Base-by-base conservation (phyloP, 352 stramenopile species). In the Pythium dissotocum region DNA sequence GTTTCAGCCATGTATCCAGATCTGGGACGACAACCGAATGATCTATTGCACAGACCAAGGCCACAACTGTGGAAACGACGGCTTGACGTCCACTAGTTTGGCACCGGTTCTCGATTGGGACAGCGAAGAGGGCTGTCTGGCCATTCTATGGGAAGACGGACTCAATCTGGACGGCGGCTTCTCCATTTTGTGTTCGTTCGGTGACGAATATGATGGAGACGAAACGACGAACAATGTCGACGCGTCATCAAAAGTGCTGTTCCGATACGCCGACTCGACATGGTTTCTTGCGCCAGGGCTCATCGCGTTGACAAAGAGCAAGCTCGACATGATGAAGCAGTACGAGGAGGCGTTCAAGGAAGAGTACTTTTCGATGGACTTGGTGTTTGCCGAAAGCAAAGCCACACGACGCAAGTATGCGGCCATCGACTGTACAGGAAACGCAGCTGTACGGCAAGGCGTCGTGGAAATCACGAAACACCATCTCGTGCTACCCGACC, bases 281-380 rank as follows among this genome's bases (percentile, higher is more conserved):
- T 83, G 88, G 75, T 95, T 93, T 68, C 69, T 93, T 10, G 44
- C 65, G 4, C 78, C 85, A 0, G 87, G 87, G 2, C 61, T 95
- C 3, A 74, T 95, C 21, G 91, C 84, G 14, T 71, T 94, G 6
- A 86, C 79, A 54, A 95, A 94, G 67, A 63, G 71, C 13, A 77
- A 91, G 58, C 58, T 95, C 5, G 87, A 95, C 58, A 70, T 95
- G 61, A 93, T 93, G 81, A 93, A 93, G 63, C 84, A 93, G 60
- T 95, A 94, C 62, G 85, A 93, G 42, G 76, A 90, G 52, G 85
- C 79, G 12, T 95, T 95, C 69, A 86, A 91, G 53, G 83, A 92
- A 28, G 85, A 93, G 8, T 70, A 87, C 6, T 95, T 95, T 58
- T 91, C 80, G 2, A 72, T 94, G 44, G 87, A 95, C 61, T 77